Percentiles rank a stretch among this genome's conserved stretches.
These are phyloP conservation scores for Saturnispora ahearnii DNA, from an alignment of 805 yeast species.

Conservation along the genomic window DNA sequence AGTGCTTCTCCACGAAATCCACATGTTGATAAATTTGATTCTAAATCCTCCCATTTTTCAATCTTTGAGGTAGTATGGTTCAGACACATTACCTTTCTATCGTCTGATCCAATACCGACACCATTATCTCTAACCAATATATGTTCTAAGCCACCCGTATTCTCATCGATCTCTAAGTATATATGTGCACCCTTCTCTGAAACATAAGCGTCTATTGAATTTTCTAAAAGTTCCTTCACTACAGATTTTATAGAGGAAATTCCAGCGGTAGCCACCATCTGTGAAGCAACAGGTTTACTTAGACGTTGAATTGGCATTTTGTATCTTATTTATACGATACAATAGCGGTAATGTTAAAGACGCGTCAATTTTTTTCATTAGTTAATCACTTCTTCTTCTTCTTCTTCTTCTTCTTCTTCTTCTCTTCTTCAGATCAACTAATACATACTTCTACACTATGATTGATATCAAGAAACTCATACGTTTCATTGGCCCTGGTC, in stretches of 20 bases:
- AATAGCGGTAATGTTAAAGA: neutral
- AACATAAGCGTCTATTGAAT: constrained; percentile 31
- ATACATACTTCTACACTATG: neutral
- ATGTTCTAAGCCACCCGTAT: constrained; percentile 29
- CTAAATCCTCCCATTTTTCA: constrained; percentile 23
- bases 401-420: neutral
- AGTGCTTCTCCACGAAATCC: constrained; percentile 49
- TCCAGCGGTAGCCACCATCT: constrained; percentile 25
- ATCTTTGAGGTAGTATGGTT: constrained; percentile 38
- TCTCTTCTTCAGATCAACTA: neutral
- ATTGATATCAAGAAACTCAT: constrained; percentile 37
- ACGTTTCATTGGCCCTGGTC: constrained; percentile 77
- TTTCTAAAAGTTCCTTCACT: constrained; percentile 34
- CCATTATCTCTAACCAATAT: constrained; percentile 34
- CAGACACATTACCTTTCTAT: constrained; percentile 29
- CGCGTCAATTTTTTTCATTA: constrained; percentile 1
- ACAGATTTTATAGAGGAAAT: constrained; percentile 30
- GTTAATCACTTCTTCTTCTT: constrained; percentile 1
- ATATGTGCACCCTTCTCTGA: constrained; percentile 16
- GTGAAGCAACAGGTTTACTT: constrained; percentile 16
- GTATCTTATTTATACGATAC: neutral
- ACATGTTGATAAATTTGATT: constrained; percentile 24
- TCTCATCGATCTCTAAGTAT: constrained; percentile 30
- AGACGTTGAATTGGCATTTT: constrained; percentile 19
- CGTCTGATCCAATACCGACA: constrained; percentile 26